Evolutionary conservation across 441 rosid genomes (phyloP), one percentile per base, ranked within the genome.

Genomic region (Aquilaria agallochum): DNA sequence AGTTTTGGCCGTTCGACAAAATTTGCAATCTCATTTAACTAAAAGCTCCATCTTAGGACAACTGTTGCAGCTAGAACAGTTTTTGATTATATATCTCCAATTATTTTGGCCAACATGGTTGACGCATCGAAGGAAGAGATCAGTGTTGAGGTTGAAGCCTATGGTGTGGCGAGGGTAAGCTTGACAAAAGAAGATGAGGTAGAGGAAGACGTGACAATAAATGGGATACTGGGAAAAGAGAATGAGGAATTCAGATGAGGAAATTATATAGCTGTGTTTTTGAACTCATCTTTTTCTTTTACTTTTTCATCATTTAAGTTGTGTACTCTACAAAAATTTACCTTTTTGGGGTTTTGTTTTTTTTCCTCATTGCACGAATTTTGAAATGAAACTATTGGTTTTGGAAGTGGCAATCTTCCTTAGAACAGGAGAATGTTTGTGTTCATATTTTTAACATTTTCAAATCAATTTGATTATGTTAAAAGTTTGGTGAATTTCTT

Each of bases 101-200:
- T 76, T n/a, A 15, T 72, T 36, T 27, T 76, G 44, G 54, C 76
- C 31, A 75, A 68, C 27, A 71, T 64, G 60, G 74, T 78, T 47
- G 82, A 77, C 59, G 68, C 83, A n/a, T 72, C 69, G 2, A 60
- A 73, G 11, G 77, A 74, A 59, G 74, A 74, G 50, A 75, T 74
- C 53, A 80, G 74, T 58, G 66, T 69, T 20, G 83, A 76, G 67
- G 66, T 74, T 10, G 80, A 67, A 40, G 66, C 65, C 33, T 83
- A 81, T 40, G 69, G 71, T 31, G 76, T 10, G 80, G 77, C 0
- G 76, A 62, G 9, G 72, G 55, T 44, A 58, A 50, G 52, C 42
- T 56, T 62, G 78, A 62, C 5, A 72, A 71, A 59, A 42, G 49
- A 27, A 76, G 82, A 5, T 73, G 74, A 8, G 78, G 80, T 0